Evolutionary conservation across 495 filamentous ascomycete genomes (phyloP), one percentile per base, ranked within the genome.

Genomic region (Aspergillus sclerotiicarbonarius): DNA sequence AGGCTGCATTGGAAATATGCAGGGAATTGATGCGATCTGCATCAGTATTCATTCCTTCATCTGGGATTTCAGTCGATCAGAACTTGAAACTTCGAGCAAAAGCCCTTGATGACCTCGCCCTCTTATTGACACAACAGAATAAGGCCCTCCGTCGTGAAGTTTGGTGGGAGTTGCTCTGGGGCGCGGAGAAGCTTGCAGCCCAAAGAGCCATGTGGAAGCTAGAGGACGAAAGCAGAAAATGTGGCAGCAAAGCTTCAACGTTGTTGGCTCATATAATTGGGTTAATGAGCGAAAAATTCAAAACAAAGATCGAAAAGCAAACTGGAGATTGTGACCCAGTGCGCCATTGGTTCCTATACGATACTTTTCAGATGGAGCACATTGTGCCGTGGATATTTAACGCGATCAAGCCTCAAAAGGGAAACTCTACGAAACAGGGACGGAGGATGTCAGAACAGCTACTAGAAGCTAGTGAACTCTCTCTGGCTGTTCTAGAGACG

Each of bases 171-270:
- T 69, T 98, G 6, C 78, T 98, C n/a, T 90, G 87, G 82, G 85
- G 89, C 63, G 92, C 92, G 0, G 94, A 98, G 67, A 96, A 91
- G 68, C 82, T 96, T 62, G 85, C 86, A 39, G 89, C 91, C 32
- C 93, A 92, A n/a, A 82, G 81, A 45, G 80, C 83, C 35, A 80
- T 98, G 58, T 98, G 92, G 92, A 83, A 84, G 56, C 72, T 80
- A 31, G 87, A 94, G 64, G 86, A 94, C 60, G 63, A 79, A 6
- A 81, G 80, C 50, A 71, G 82, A 10, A 74, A 72, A 16, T 67
- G 73, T 16, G 75, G 71, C 37, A 59, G 60, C 6, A 67, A 72
- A 13, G 76, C 82, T 37, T 80, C 80, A 59, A 77, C 71, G n/a
- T 77, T 90, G 33, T 77, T 94, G 15, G 74, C 82, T 12, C 84